Conservation (phyloP, 192 early-diverging fungal species). For the Diversispora epigaea region DNA sequence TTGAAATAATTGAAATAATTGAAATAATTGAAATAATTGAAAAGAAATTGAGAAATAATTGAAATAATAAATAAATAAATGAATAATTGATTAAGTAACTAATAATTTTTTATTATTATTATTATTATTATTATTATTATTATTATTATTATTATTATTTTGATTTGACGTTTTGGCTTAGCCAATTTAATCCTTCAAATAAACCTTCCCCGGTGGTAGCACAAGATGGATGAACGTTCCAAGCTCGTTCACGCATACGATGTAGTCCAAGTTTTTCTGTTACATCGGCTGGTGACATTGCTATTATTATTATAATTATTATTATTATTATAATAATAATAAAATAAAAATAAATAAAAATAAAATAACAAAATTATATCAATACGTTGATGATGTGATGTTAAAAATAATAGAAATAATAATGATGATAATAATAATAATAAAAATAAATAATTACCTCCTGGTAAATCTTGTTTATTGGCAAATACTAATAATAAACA, state of each 20-base stretch:
- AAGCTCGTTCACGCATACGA: conserved; percentile 82
- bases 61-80: no score
- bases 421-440: neutral
- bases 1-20: no score
- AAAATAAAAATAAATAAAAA: neutral
- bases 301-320: conserved; percentile 38
- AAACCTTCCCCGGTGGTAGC: conserved; percentile 81
- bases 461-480: conserved; percentile 76
- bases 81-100: no score
- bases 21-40: no score
- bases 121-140: no score
- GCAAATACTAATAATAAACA: conserved; percentile 81
- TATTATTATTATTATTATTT: conserved; percentile 32
- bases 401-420: neutral
- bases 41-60: no score
- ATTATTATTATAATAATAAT: neutral
- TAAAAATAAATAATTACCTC: conserved; percentile 36
- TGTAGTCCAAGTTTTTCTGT: conserved; percentile 87
- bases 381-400: no score
- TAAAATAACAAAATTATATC: neutral
- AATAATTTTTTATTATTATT: no score
- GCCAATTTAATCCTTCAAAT: conserved; percentile 83
- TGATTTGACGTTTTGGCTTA: conserved; percentile 77
- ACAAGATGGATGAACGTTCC: conserved; percentile 90
- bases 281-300: conserved; percentile 94